Conservation (phyloP, 2,329 filamentous ascomycete species). For the Alternaria panax region DNA sequence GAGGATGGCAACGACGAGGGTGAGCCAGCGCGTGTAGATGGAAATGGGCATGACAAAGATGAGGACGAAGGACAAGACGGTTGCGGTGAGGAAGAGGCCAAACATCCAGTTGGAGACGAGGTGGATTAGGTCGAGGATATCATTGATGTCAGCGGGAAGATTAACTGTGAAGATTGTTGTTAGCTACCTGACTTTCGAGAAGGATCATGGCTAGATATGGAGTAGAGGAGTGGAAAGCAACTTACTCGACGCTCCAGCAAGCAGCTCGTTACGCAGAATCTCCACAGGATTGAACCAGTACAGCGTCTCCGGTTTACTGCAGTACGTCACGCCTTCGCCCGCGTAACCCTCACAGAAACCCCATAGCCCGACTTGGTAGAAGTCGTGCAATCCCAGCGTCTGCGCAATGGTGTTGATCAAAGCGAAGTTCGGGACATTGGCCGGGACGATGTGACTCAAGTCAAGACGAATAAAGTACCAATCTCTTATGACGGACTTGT, state of each 20-base stretch:
- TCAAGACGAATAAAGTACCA: slow-evolving; percentile 89
- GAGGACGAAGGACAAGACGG: slow-evolving; percentile 74
- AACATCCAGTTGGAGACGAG: slow-evolving; percentile 88
- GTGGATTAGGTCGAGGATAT: slow-evolving; percentile 76
- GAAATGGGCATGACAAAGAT: slow-evolving; percentile 69
- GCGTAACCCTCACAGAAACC: slow-evolving; percentile 88
- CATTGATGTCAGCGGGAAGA: slow-evolving; percentile 75
- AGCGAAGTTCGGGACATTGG: slow-evolving; percentile 72
- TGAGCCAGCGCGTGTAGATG: slow-evolving; percentile 61
- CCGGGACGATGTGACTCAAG: slow-evolving; percentile 80
- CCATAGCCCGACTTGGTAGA: slow-evolving; percentile 93
- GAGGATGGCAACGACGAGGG: slow-evolving; percentile 72
- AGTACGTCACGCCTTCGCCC: slow-evolving; percentile 75
- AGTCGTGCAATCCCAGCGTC: slow-evolving; percentile 87
- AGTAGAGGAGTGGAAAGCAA: slow-evolving; percentile 10
- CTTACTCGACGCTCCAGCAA: slow-evolving; percentile 78
- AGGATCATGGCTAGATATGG: neutral
- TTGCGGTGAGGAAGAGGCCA: slow-evolving; percentile 78
- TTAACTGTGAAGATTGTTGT: slow-evolving; percentile 63
- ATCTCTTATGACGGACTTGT: slow-evolving; percentile 66
- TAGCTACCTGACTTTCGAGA: slow-evolving; percentile 6
- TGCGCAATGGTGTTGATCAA: slow-evolving; percentile 89
- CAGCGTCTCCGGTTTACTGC: slow-evolving; percentile 71
- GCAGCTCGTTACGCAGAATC: slow-evolving; percentile 79
- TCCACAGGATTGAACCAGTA: slow-evolving; percentile 94